Base-by-base conservation (phyloP, 805 yeast genomes). In the Barnettozyma salicaria region DNA sequence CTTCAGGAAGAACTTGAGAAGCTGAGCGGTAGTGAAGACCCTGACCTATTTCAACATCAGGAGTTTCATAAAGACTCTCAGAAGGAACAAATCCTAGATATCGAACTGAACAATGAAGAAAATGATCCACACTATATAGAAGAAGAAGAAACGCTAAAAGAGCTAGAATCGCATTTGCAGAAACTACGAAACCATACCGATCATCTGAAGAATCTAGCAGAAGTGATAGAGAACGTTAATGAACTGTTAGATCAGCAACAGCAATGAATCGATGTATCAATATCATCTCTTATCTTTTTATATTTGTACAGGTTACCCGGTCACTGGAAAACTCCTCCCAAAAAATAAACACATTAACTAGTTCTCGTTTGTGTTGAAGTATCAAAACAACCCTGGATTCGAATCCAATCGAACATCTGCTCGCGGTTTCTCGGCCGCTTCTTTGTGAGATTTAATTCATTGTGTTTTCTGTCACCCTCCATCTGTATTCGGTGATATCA, bases 1-100 rank as follows among this genome's bases (percentile, higher is more conserved):
- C 45, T 43, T 25, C 26, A 33, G 3, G 42, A 41, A 6, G 51
- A 45, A 21, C 20, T 43, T 6, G 34, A 27, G 24, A 43, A 40
- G 14, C 23, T 43, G 16, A 10, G 39, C 12, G 39, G 34, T 4
- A 17, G 24, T 7, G 39, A 40, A 12, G 32, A n/a, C 21, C 4
- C 30, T 18, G 17, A 32, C 22, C 8, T 31, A 26, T 17, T 19
- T 14, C 17, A 21, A 7, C 7, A 20, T 21, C 19, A 21, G n/a
- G 19, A 12, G 13, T 12, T 12, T 6, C 19, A n/a, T 6, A 30
- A 30, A 17, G 18, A 11, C 3, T 7, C 26, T 11, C 11, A 27
- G 6, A 21, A 19, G 19, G 40, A 35, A 14, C 18, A 10, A 5
- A 13, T 36, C 2, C 21, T 36, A 19, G 27, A 36, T 36, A 27